A percentile compares a stretch with the other conserved stretches of the same genome.
phyloP scores from a whole-genome alignment of 345 rosid genomes.

The Citrus sinensis region DVS_A1.0 CM039168.1:842501-843000 shows the following conservation, averaged over 20 bases:
- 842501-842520: background rate
- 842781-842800: constrained; percentile 5
- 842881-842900: background rate
- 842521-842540: background rate
- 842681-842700: background rate
- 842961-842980: background rate
- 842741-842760: constrained; percentile 1
- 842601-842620: background rate
- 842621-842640: background rate
- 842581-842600: background rate
- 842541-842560: background rate
- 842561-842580: background rate
- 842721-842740: background rate
- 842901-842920: background rate
- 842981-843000: background rate
- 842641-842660: background rate
- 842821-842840: constrained; percentile 89
- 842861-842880: constrained; percentile 51
- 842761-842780: constrained; percentile 8
- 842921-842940: background rate
- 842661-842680: background rate
- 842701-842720: background rate
- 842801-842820: constrained; percentile 67
- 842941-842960: background rate
- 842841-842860: constrained; percentile 65